These are phyloP conservation scores for Lizanozyma gosingica DNA, from an alignment of 1,139 yeast species.

Conservation along the genomic window DNA sequence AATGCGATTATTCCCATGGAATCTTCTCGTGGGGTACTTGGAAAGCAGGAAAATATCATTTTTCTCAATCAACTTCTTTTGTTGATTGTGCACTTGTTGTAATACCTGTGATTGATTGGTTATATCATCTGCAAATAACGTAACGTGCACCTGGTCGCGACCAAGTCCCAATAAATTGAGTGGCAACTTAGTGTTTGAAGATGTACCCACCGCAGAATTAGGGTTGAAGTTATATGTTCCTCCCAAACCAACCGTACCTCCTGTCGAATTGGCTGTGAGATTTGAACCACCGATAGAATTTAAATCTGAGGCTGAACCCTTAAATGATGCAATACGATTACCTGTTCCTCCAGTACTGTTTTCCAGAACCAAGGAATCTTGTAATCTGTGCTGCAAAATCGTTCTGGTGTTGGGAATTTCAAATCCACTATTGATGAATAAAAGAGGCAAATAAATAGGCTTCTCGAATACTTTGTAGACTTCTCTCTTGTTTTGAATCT, in stretches of 20 bases:
- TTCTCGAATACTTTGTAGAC: constrained; percentile 86
- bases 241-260: background rate
- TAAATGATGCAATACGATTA: constrained; percentile 17
- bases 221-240: constrained; percentile 6
- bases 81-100: constrained; percentile 74
- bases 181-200: constrained; percentile 33
- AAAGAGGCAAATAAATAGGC: constrained; percentile 83
- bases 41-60: constrained; percentile 76
- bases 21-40: constrained; percentile 65
- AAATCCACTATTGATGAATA: constrained; percentile 69
- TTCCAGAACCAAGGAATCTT: constrained; percentile 35
- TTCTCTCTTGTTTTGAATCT: constrained; percentile 82
- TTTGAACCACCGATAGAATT: constrained; percentile 12
- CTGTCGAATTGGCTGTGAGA: constrained; percentile 2
- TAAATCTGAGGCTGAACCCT: constrained; percentile 8
- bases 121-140: constrained; percentile 40
- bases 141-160: constrained; percentile 34
- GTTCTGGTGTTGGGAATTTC: constrained; percentile 62
- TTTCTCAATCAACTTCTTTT: constrained; percentile 57
- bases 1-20: constrained; percentile 62
- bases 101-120: constrained; percentile 71
- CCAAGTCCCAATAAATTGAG: constrained; percentile 39
- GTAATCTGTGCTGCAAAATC: constrained; percentile 25
- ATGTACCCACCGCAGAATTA: background rate
- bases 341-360: constrained; percentile 14